Evolutionary conservation across 768 basidiomycete genomes (phyloP).

Genomic region (Kwoniella mangroviensis): DNA sequence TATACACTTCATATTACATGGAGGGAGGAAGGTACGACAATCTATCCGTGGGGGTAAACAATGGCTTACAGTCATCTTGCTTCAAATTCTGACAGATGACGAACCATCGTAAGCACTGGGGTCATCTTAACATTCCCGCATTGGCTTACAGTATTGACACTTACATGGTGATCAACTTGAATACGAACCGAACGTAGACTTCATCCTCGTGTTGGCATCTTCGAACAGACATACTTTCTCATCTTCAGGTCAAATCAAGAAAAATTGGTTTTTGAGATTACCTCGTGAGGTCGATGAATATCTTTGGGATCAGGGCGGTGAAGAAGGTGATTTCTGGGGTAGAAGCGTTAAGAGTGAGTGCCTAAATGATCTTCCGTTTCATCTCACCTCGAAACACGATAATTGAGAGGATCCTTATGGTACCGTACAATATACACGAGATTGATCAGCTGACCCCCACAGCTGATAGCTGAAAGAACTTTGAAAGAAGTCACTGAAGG

Average conservation of each 20-base stretch:
- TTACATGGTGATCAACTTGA: neutral
- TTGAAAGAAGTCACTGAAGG: slow-evolving; percentile 39
- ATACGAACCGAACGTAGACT: slow-evolving; percentile 21
- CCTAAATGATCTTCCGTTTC: neutral
- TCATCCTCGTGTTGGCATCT: slow-evolving; percentile 35
- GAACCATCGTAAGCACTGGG: slow-evolving; percentile 33
- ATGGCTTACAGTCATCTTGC: too few species aligned
- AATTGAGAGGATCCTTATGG: too few species aligned
- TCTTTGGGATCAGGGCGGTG: slow-evolving; percentile 43
- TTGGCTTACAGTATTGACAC: too few species aligned
- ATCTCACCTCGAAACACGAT: neutral
- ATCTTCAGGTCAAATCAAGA: slow-evolving; percentile 32
- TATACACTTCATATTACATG: slow-evolving; percentile 44
- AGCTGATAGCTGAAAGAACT: slow-evolving; percentile 32
- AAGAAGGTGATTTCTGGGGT: slow-evolving; percentile 45
- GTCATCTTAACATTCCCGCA: neutral
- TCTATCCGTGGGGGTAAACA: neutral
- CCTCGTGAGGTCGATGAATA: slow-evolving; percentile 39
- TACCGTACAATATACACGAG: too few species aligned
- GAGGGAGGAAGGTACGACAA: slow-evolving; percentile 41
- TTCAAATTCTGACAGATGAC: slow-evolving; percentile 30
- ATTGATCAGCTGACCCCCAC: too few species aligned
- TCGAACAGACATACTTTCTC: slow-evolving; percentile 14
- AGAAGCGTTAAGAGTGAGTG: slow-evolving; percentile 50
- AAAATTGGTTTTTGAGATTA: slow-evolving; percentile 49